Percentiles rank a stretch among this genome's conserved stretches.
Conservation (phyloP, 164 flowering plant genomes). For the Stephania cephalantha region DNA sequence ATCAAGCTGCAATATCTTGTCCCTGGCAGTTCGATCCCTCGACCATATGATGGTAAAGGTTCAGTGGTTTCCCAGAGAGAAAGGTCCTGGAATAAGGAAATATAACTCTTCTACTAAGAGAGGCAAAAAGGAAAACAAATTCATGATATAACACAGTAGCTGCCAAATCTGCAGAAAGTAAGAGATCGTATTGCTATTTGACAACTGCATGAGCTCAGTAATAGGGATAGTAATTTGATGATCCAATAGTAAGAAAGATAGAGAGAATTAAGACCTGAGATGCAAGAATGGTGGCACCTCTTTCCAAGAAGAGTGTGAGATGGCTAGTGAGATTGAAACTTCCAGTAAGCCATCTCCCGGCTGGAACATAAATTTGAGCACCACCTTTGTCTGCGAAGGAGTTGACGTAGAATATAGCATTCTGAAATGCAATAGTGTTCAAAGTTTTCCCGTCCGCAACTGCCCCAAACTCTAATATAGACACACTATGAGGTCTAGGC, state of each 20-base stretch:
- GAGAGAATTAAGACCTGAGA: constrained; percentile 53
- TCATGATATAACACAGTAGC: no score
- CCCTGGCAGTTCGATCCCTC: constrained; percentile 79
- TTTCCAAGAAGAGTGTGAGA: constrained; percentile 86
- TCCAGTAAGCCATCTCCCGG: constrained; percentile 91
- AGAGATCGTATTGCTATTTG: no score
- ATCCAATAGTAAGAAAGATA: neutral
- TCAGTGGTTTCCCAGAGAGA: constrained; percentile 59
- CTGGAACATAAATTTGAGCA: constrained; percentile 86
- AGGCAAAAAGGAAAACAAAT: neutral
- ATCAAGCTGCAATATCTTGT: constrained; percentile 67
- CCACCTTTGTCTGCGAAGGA: constrained; percentile 96
- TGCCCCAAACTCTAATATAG: constrained; percentile 89
- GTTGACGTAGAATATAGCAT: constrained; percentile 86
- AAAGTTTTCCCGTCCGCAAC: constrained; percentile 91
- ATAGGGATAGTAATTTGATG: neutral
- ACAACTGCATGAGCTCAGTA: no score
- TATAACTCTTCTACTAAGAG: neutral
- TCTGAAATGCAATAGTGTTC: constrained; percentile 88
- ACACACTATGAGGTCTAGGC: constrained; percentile 90
- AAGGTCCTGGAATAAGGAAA: constrained; percentile 34
- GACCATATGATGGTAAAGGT: constrained; percentile 84
- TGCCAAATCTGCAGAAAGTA: no score
- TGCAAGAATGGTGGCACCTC: constrained; percentile 75
- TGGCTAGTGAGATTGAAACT: constrained; percentile 91